phyloP scores from a whole-genome alignment of 2,329 filamentous ascomycete genomes.

The Curvularia spicifera region DNA sequence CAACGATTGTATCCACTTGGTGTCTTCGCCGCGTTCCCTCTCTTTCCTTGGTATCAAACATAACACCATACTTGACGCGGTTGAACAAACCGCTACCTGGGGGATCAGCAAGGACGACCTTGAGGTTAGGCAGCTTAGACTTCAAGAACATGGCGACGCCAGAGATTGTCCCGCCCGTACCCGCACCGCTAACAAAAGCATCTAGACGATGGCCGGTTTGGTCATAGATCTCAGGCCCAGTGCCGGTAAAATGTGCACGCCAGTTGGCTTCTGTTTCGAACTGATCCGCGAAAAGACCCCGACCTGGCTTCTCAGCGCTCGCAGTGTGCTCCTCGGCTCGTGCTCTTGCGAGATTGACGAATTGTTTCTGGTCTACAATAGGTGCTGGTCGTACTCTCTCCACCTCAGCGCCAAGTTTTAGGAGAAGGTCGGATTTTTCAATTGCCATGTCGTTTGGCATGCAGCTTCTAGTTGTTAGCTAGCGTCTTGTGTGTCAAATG shows the following conservation, averaged over 20 bases:
- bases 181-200: constrained; percentile 91
- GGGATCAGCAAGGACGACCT: constrained; percentile 87
- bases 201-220: constrained; percentile 79
- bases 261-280: constrained; percentile 94
- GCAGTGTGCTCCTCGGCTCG: constrained; percentile 77
- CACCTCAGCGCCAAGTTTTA: constrained; percentile 89
- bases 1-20: constrained; percentile 95
- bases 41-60: constrained; percentile 87
- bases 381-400: constrained; percentile 89
- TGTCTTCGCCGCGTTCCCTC: constrained; percentile 88
- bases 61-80: constrained; percentile 88
- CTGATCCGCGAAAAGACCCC: constrained; percentile 93
- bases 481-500: background rate
- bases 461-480: constrained; percentile 60
- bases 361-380: constrained; percentile 92
- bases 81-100: constrained; percentile 94
- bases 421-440: constrained; percentile 88
- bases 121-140: constrained; percentile 67
- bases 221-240: constrained; percentile 85
- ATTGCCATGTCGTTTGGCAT: constrained; percentile 91
- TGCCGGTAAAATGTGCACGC: constrained; percentile 79
- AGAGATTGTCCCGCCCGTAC: constrained; percentile 91
- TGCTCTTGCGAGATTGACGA: constrained; percentile 86
- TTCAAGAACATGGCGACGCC: constrained; percentile 87
- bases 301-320: constrained; percentile 64